phyloP scores from a whole-genome alignment of 495 filamentous ascomycete genomes.

The Penicillium longicatenatum region DNA sequence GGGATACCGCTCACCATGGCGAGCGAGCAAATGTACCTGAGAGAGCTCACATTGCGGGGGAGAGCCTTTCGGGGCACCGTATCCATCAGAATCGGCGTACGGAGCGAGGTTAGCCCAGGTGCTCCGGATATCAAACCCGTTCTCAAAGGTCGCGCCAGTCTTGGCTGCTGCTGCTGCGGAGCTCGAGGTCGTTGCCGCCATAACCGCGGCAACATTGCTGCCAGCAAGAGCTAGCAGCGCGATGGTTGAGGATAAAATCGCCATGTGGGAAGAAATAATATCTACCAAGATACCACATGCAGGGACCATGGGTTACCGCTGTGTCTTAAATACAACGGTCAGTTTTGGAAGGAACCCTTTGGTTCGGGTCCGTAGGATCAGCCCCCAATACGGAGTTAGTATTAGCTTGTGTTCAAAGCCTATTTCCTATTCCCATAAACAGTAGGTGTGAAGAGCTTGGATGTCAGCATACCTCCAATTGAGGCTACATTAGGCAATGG shows the following conservation, averaged over 20 bases:
- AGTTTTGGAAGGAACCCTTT: too few relatives aligned
- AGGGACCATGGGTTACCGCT: too few relatives aligned
- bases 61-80: constrained; percentile 47
- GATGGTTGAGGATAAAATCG: not conserved
- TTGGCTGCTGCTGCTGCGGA: constrained; percentile 5
- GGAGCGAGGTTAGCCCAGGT: constrained; percentile 35
- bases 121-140: constrained; percentile 38
- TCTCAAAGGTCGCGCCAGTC: constrained; percentile 32
- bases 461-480: too few relatives aligned
- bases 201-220: constrained; percentile 4
- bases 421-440: too few relatives aligned
- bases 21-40: constrained; percentile 45
- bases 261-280: too few relatives aligned
- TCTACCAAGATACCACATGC: too few relatives aligned
- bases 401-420: too few relatives aligned
- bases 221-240: constrained; percentile 12
- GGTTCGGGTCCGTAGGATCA: not conserved
- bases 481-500: too few relatives aligned
- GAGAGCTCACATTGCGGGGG: constrained; percentile 42
- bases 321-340: too few relatives aligned
- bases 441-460: too few relatives aligned
- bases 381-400: not conserved
- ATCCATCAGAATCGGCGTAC: constrained; percentile 35
- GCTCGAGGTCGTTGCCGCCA: constrained; percentile 6
- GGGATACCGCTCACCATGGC: constrained; percentile 56